A percentile compares a stretch with the other conserved stretches of the same genome.
These are phyloP conservation scores for Diversispora epigaea DNA, from an alignment of 192 early-diverging fungal genomes.

Conservation along the genomic window DNA sequence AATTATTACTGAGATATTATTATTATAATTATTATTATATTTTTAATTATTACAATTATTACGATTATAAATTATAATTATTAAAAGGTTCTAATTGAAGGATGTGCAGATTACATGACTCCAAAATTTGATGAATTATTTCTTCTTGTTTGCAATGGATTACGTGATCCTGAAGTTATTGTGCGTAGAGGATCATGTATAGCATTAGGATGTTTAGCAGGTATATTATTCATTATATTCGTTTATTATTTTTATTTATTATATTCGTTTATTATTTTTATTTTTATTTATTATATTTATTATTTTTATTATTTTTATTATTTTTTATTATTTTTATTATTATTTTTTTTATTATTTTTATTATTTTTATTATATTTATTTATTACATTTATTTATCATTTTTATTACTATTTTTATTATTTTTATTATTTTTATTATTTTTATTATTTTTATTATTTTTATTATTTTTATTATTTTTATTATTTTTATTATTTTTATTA, in stretches of 20 bases:
- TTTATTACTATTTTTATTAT: background rate
- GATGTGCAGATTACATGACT: slow-evolving; percentile 82
- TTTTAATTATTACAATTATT: background rate
- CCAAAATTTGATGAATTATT: slow-evolving; percentile 78
- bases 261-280: too few species aligned
- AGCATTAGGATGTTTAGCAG: slow-evolving; percentile 76
- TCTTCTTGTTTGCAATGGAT: slow-evolving; percentile 68
- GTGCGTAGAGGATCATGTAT: slow-evolving; percentile 88
- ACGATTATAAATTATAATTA: background rate
- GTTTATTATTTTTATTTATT: background rate
- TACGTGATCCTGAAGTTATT: slow-evolving; percentile 74
- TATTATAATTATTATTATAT: background rate
- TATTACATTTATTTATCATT: too few species aligned
- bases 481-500: background rate
- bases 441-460: background rate
- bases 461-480: too few species aligned
- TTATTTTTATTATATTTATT: background rate
- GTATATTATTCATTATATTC: slow-evolving; percentile 25
- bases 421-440: background rate
- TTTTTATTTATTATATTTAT: background rate
- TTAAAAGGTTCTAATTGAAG: slow-evolving; percentile 67
- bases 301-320: background rate
- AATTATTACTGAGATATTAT: background rate
- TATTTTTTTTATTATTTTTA: background rate
- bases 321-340: too few species aligned